Evolutionary conservation across 257 asterid genomes (phyloP), one percentile per base, ranked within the genome.

Genomic region (Petunia axillaris): DNA sequence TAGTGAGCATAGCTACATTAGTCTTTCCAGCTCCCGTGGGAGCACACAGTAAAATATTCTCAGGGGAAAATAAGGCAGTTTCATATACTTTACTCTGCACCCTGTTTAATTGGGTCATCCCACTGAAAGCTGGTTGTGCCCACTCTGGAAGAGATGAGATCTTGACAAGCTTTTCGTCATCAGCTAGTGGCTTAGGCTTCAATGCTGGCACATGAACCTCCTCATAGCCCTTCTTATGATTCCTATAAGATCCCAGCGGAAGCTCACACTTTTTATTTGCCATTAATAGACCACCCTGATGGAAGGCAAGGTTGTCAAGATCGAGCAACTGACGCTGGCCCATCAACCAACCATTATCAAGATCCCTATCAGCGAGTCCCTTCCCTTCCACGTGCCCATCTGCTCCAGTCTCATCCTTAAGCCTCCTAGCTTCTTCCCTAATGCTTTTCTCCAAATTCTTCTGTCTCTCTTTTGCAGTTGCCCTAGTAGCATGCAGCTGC

Each of bases 11-110:
- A 5, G 89, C 89, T 64, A 87, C 89, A 82, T 87, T 87, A 4
- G 89, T 87, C 83, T 87, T 87, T 60, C 89, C 89, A 1, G 89
- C 89, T 66, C 89, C 89, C 43, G 89, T 87, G 53, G 89, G 89
- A 66, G 89, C 89, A 87, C 89, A 87, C 55, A 87, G 64, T 38
- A 87, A 79, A 52, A 87, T 58, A 65, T 87, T 87, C 15, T 87
- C 88, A 35, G 89, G 82, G 59, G 80, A 67, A 25, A 84, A 84
- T 57, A 87, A 86, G 37, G 89, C 89, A 74, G 86, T 84, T 82
- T 87, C 83, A 35, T 87, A 87, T 25, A 87, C 89, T 67, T 80
- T 87, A 75, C 89, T 87, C 53, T 87, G 89, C 40, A 87, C 86
- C 80, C 86, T 84, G 80, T 87, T 87, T 54, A 87, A 81, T 48